These are phyloP conservation scores for Vitis rupestris DNA, from an alignment of 164 flowering plant species.

Conservation along the genomic window DNA sequence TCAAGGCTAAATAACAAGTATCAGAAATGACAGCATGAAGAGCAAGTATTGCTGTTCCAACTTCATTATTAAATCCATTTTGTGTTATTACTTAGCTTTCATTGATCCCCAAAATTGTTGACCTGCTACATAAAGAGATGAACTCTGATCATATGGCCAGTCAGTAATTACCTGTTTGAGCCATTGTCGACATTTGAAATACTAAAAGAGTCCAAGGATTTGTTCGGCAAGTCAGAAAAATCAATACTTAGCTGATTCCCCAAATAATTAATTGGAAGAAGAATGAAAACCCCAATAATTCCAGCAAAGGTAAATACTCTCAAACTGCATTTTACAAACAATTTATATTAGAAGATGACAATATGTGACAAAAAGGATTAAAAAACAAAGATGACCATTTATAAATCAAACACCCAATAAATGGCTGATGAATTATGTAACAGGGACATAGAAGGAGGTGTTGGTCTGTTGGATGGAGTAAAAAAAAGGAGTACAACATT, in stretches of 20 bases:
- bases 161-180: slow-evolving; percentile 57
- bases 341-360: neutral
- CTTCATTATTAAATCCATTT: neutral
- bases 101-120: neutral
- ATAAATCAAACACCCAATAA: neutral
- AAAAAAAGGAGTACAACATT: too few species aligned
- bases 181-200: slow-evolving; percentile 88
- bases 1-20: too few species aligned
- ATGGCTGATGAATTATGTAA: neutral
- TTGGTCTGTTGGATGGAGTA: too few species aligned
- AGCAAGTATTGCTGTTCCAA: neutral
- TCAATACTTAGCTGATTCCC: slow-evolving; percentile 68
- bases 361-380: neutral
- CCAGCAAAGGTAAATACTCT: slow-evolving; percentile 69
- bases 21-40: too few species aligned
- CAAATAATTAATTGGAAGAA: slow-evolving; percentile 76
- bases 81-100: neutral
- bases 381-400: neutral
- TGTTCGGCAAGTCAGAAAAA: slow-evolving; percentile 55
- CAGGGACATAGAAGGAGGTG: neutral
- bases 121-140: neutral
- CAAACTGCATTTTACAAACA: slow-evolving; percentile 54
- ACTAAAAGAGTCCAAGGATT: slow-evolving; percentile 80
- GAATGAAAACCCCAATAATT: slow-evolving; percentile 62
- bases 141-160: neutral